A percentile compares a stretch with the other conserved stretches of the same genome.
phyloP scores from a whole-genome alignment of 345 rosid species.

The rapeseed (Brassica napus) region Da-Ae NC_063443.1:5310001-5310500 shows the following conservation, averaged over 20 bases:
- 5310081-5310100: conserved; percentile 88
- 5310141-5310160: conserved; percentile 11
- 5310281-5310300: neutral
- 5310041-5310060: conserved; percentile 90
- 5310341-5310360: neutral
- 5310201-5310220: conserved; percentile 9
- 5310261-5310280: neutral
- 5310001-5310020: conserved; percentile 59
- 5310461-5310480: too few relatives aligned
- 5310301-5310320: conserved; percentile 16
- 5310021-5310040: conserved; percentile 52
- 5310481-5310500: too few relatives aligned
- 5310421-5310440: neutral
- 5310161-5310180: too few relatives aligned
- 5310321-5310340: neutral
- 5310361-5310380: neutral
- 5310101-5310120: conserved; percentile 81
- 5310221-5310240: neutral
- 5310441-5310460: neutral
- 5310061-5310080: conserved; percentile 91
- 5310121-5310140: conserved; percentile 75
- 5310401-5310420: neutral
- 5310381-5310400: neutral
- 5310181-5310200: neutral
- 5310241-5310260: neutral